phyloP scores from a whole-genome alignment of 2,329 filamentous ascomycete genomes.

The Cordyceps javanica region DNA sequence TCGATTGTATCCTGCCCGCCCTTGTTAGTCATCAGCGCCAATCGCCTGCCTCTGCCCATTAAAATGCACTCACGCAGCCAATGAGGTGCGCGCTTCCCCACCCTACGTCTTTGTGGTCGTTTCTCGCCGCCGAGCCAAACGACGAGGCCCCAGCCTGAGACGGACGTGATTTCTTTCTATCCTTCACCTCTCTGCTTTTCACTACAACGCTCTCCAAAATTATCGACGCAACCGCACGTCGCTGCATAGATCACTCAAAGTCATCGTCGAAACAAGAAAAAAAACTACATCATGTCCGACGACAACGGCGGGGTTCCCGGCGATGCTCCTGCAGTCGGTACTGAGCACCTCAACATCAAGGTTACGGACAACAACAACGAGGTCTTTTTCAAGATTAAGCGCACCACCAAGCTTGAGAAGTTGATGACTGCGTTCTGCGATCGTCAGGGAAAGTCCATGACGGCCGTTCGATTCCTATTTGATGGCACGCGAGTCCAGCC shows the following conservation, averaged over 20 bases:
- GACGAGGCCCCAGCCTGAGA: not conserved
- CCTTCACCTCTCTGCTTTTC: not conserved
- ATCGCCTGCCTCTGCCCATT: not conserved
- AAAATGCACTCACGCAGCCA: not conserved
- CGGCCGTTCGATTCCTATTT: slow-evolving; percentile 88
- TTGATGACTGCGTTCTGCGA: slow-evolving; percentile 98
- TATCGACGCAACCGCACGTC: not conserved
- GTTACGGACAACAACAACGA: slow-evolving; percentile 99
- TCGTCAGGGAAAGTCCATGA: slow-evolving; percentile 79
- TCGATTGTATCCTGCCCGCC: not conserved
- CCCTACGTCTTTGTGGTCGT: not conserved
- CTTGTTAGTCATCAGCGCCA: slow-evolving; percentile 5
- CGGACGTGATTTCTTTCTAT: not conserved
- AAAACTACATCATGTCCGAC: slow-evolving; percentile 39
- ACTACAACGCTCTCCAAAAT: not conserved
- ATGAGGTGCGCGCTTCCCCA: slow-evolving; percentile 2
- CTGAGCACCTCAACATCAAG: slow-evolving; percentile 96
- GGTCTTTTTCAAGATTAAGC: slow-evolving; percentile 99
- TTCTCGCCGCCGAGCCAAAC: slow-evolving; percentile 3
- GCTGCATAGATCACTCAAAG: not conserved
- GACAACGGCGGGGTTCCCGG: slow-evolving; percentile 43
- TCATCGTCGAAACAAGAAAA: not conserved
- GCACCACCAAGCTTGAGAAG: slow-evolving; percentile 91
- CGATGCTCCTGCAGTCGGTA: slow-evolving; percentile 39
- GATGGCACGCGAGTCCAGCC: slow-evolving; percentile 90